Evolutionary conservation across 1,284 basidiomycete genomes (phyloP), one percentile per base, ranked within the genome.

Genomic region (Sutorius eximius): DNA sequence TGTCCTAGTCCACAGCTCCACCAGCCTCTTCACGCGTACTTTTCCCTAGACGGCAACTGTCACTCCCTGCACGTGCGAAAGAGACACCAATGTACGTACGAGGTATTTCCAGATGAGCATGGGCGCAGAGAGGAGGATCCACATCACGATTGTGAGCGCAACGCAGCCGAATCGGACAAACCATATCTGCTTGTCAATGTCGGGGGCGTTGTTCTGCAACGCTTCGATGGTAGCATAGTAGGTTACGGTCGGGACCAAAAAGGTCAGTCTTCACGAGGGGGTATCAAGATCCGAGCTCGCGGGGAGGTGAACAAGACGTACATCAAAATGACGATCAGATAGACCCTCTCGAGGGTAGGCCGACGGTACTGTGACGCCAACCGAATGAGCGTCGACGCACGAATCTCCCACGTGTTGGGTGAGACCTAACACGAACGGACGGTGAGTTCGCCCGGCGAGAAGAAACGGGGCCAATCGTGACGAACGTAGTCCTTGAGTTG

Each of bases 61-160:
- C 12, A 24, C 11, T 13, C 22, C 48, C 24, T 13, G 5, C 13
- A 29, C 18, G 13, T 13, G 12, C 15, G 4, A 10, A 6, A 29
- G 20, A 36, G 18, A 20, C 3, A 13, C 27, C 16, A 13, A 30
- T 5, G 11, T 7, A 73, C 76, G 45, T 34, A 80, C 80, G 37
- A 73, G 60, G 22, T 65, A 69, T 61, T 84, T 84, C 81, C 81
- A 84, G 24, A 76, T 51, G 43, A 74, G 48, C 45, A 82, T 65
- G 3, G 82, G 82, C 2, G 69, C 36, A 48, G 71, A 70, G 61
- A 82, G 75, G 50, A 82, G 37, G 32, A 77, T 36, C 51, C 76
- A 57, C 12, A 74, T 62, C 11, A 65, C 79, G 37, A 81, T 18
- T 38, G 73, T 75, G 24, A 75, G 59, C 4, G 61, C 74, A 36